A percentile compares a stretch with the other conserved stretches of the same genome.
These are phyloP conservation scores for Malus hybrid DNA, from an alignment of 331 rosid species.

Conservation along the genomic window DNA sequence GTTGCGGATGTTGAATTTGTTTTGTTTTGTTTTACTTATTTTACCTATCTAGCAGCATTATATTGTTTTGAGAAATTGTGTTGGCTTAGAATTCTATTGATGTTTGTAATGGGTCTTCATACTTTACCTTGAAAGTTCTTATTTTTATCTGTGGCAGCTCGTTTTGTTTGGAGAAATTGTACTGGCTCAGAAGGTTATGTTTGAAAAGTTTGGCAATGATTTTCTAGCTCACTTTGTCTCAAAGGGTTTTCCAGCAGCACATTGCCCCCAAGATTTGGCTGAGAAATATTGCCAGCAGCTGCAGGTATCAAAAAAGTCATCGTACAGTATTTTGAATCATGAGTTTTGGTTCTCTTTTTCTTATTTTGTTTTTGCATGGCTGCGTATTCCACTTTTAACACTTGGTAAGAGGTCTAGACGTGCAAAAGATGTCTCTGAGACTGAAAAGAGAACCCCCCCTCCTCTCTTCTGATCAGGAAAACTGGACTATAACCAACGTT, in stretches of 20 bases:
- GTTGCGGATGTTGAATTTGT: too few species aligned
- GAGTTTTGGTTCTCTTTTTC: not conserved
- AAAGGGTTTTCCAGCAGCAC: constrained; percentile 66
- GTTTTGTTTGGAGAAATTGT: constrained; percentile 96
- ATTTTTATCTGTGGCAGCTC: constrained; percentile 40
- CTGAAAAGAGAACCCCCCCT: too few species aligned
- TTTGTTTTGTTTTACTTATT: not conserved
- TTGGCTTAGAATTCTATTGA: not conserved
- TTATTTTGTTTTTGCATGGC: not conserved
- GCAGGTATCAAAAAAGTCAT: constrained; percentile 51
- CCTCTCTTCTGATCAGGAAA: too few species aligned
- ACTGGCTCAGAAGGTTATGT: constrained; percentile 93
- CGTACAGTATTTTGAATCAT: constrained; percentile 7
- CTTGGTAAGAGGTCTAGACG: not conserved
- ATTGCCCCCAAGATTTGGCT: constrained; percentile 70
- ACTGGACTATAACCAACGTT: too few species aligned
- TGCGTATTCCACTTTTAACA: not conserved
- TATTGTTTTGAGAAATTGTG: not conserved
- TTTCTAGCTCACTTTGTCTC: constrained; percentile 63
- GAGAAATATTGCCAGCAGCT: constrained; percentile 79
- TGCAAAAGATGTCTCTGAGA: too few species aligned
- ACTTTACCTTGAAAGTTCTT: not conserved
- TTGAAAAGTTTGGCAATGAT: constrained; percentile 85
- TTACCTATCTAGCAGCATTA: not conserved
- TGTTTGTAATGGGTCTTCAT: not conserved